A percentile compares a stretch with the other conserved stretches of the same genome.
Evolutionary conservation across 495 filamentous ascomycete species (phyloP).

Genomic region (Penicillium turbatum): DNA sequence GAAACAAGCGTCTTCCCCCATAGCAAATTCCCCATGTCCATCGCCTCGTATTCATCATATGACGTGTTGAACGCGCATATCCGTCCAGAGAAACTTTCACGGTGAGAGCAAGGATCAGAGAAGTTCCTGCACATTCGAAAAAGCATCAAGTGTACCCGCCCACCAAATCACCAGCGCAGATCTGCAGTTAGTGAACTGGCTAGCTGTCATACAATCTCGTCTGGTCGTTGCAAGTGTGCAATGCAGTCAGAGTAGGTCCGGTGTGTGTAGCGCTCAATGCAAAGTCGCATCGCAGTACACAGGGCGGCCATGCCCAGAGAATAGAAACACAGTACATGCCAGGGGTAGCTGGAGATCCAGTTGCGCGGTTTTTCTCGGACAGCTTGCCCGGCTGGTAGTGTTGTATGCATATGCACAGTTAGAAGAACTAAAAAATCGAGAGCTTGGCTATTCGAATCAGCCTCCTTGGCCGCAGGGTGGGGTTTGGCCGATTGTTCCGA

Average conservation of each 20-base stretch:
- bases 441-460: conserved; percentile 24
- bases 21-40: not conserved
- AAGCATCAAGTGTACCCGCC: not conserved
- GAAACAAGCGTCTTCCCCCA: conserved; percentile 1
- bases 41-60: conserved; percentile 3
- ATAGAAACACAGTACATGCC: not conserved
- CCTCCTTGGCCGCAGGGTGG: conserved; percentile 48
- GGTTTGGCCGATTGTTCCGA: conserved; percentile 44
- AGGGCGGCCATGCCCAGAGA: not conserved
- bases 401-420: conserved; percentile 6
- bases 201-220: conserved; percentile 3
- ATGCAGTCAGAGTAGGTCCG: not conserved
- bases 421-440: conserved; percentile 7
- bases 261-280: not conserved
- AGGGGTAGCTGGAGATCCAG: not conserved
- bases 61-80: conserved; percentile 25
- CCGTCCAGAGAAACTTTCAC: not conserved
- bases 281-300: not conserved
- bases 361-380: not conserved
- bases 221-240: conserved; percentile 2
- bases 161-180: not conserved
- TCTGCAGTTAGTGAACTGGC: not conserved
- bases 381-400: not conserved
- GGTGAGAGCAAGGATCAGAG: not conserved
- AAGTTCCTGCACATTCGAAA: not conserved